phyloP scores from a whole-genome alignment of 129 eudicot species.

The Flaveria brownii region DNA sequence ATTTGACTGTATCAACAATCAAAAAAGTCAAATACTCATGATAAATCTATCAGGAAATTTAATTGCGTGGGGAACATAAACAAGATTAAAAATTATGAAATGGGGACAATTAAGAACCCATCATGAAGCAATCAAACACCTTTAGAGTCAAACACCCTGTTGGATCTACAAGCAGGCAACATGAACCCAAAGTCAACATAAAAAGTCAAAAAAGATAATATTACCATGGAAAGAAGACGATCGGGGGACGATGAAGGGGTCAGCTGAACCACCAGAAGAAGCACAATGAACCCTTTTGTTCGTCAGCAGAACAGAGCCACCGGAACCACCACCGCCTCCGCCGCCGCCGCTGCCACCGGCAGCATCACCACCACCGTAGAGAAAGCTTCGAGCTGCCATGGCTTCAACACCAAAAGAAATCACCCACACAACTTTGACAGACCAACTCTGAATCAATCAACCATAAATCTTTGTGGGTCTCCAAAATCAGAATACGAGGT shows the following conservation, averaged over 20 bases:
- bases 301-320: conserved; percentile 23
- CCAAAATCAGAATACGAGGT: background rate
- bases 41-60: no score
- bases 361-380: conserved; percentile 40
- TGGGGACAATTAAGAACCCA: background rate
- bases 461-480: conserved; percentile 39
- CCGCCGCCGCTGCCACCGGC: no score
- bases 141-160: conserved; percentile 1
- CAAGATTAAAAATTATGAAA: background rate
- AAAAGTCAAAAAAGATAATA: conserved; percentile 23
- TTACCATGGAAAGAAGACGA: conserved; percentile 50
- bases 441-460: conserved; percentile 30
- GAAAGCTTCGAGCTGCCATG: conserved; percentile 56
- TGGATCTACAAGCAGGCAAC: conserved; percentile 20
- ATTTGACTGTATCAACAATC: background rate
- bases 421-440: background rate
- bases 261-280: conserved; percentile 40
- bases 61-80: no score
- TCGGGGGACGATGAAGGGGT: conserved; percentile 45
- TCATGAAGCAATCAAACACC: conserved; percentile 32
- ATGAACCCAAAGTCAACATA: background rate
- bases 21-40: conserved; percentile 6
- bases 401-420: conserved; percentile 20
- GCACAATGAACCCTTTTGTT: conserved; percentile 41
- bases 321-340: no score